Evolutionary conservation across 495 filamentous ascomycete species (phyloP), one percentile per base, ranked within the genome.

Genomic region (Lophium mytilinum): DNA sequence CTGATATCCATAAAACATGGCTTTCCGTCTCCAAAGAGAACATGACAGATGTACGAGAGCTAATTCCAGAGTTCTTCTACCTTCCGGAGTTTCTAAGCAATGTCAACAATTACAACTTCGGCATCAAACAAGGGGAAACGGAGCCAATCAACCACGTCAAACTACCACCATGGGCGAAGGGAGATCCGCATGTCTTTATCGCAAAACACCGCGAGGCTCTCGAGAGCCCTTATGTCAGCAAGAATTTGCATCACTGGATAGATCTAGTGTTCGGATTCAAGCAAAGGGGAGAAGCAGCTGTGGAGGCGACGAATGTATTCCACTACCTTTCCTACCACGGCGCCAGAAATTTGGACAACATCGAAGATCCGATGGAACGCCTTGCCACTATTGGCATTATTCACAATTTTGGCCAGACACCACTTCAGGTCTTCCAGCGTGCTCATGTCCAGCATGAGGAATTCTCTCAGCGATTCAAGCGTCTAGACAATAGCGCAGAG

Each of bases 381-480:
- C 72, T 88, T 15, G 87, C 88, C 4, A 91, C 89, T 0, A 96
- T 96, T 61, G 88, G 89, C 21, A 95, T 96, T 65, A 96, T 98
- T 57, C 90, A 98, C 71, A 96, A 96, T 66, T 98, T 98, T 71
- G 93, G 93, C 1, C 93, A 98, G 68, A 98, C 94, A 11, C 94
- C 94, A 1, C 83, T 92, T 69, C 93, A 98, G 69, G 85, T 96
- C 17, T 98, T 96, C 70, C 83, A 82, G 33, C 82, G 85, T 57
- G 76, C 84, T 14, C 93, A 98, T 71, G 81, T 85, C 8, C 68
- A 78, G 36, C 80, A 85, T 39, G 91, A 97, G 62, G 78, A 84
- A 41, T 71, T 76, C 24, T 68, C 72, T 17, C 72, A 80, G n/a
- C 81, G 80, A 37, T 71, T 77, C 21, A 82, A 77, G 53, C 76